phyloP scores from a whole-genome alignment of 2,329 filamentous ascomycete genomes.

The Capronia epimyces region DNA sequence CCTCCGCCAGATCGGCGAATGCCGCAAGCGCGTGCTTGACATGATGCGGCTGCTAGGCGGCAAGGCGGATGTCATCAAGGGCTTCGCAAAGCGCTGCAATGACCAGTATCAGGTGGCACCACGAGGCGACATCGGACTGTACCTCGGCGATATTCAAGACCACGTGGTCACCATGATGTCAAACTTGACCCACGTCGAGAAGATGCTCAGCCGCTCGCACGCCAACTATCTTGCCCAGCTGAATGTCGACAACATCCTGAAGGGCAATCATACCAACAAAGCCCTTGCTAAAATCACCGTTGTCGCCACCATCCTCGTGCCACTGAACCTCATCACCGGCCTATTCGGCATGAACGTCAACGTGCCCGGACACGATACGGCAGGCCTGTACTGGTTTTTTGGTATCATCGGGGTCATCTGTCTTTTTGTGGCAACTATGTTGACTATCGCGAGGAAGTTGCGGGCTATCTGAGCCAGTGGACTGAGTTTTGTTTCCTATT shows the following conservation, averaged over 20 bases:
- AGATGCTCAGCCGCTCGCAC: conserved; percentile 90
- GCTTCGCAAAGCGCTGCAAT: conserved; percentile 98
- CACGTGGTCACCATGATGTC: conserved; percentile 99
- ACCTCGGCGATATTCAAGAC: conserved; percentile 95
- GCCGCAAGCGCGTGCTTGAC: conserved; percentile 91
- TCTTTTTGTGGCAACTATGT: conserved; percentile 38
- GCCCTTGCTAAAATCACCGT: conserved; percentile 93
- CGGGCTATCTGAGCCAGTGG: conserved; percentile 15
- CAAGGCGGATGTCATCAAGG: conserved; percentile 96
- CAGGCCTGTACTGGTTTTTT: conserved; percentile 45
- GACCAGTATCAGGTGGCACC: conserved; percentile 94
- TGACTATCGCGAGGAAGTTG: conserved; percentile 37
- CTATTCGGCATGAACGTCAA: conserved; percentile 50
- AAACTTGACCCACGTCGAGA: conserved; percentile 91
- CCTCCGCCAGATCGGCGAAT: conserved; percentile 78
- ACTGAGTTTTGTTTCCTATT: neutral
- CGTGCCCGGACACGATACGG: conserved; percentile 39
- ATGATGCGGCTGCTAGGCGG: conserved; percentile 88
- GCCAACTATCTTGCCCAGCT: conserved; percentile 95
- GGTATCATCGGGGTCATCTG: conserved; percentile 45
- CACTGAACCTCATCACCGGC: conserved; percentile 80
- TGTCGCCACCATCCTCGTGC: conserved; percentile 89
- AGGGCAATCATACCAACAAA: conserved; percentile 82
- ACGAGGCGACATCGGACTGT: conserved; percentile 91
- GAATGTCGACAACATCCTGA: conserved; percentile 81